Evolutionary conservation across 2,329 filamentous ascomycete species (phyloP).

Genomic region (Albophoma yamanashiensis): DNA sequence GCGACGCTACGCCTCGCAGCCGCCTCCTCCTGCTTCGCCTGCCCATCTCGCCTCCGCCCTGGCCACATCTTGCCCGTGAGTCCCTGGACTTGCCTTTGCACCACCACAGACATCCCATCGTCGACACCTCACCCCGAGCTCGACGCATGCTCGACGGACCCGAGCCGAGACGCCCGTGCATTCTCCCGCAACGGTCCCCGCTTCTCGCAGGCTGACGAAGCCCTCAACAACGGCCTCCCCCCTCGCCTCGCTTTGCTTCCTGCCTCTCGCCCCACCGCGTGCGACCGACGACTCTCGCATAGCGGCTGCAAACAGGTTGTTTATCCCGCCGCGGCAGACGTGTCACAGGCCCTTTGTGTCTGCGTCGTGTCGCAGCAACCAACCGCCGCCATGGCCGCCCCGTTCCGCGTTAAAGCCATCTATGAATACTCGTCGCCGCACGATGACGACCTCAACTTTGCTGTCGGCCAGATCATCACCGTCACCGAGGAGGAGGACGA

Average conservation of each 20-base stretch:
- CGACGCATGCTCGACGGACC: neutral
- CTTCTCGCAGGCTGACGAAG: constrained; percentile 8
- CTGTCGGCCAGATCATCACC: constrained; percentile 78
- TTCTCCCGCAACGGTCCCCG: constrained; percentile 3
- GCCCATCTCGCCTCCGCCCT: neutral
- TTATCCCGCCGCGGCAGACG: constrained; percentile 5
- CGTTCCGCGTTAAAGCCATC: constrained; percentile 91
- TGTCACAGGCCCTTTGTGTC: constrained; percentile 4
- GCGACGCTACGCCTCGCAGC: constrained; percentile 4
- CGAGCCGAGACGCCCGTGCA: neutral
- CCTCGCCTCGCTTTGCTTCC: constrained; percentile 1
- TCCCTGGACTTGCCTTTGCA: neutral
- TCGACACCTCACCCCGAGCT: neutral
- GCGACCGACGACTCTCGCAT: neutral
- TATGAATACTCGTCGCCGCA: constrained; percentile 91
- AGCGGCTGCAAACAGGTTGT: constrained; percentile 2
- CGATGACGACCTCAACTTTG: constrained; percentile 88
- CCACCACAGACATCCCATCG: neutral
- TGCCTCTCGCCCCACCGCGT: neutral
- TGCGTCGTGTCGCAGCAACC: constrained; percentile 5
- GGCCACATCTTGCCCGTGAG: neutral
- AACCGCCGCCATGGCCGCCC: constrained; percentile 51
- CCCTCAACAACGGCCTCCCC: constrained; percentile 1
- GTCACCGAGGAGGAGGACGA: constrained; percentile 86
- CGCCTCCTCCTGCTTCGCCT: constrained; percentile 1